Evolutionary conservation across 2,329 filamentous ascomycete genomes (phyloP), one percentile per base, ranked within the genome.

Genomic region (Curvularia sp.): DNA sequence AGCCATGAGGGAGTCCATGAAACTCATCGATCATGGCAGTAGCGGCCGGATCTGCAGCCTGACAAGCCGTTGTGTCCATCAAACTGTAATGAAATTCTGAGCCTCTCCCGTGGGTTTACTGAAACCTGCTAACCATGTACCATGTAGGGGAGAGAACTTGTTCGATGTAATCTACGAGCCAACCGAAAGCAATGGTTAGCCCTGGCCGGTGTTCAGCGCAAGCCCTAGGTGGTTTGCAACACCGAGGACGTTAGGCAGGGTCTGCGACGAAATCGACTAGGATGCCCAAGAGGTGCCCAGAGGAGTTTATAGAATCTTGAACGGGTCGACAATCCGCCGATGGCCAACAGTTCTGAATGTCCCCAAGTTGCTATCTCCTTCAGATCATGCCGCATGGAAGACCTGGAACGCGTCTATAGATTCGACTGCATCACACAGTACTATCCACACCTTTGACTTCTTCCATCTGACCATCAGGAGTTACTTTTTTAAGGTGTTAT

Each of bases 131-230:
- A 41, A 18, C 25, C 12, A 27, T 34, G 36, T 55, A 55, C 42
- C 53, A 50, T 19, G 38, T 55, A 42, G 21, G 38, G 19, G 28
- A 15, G 19, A 55, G n/a, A 15, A 36, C 38, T 21, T 42, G 45
- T 50, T 21, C 34, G 21, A 49, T 50, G 36, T 32, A 30, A 50
- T 41, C 36, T 28, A 13, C 28, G 28, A n/a, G 15, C 45, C 53
- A 42, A 49, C 38, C 25, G 42, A 18, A 36, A 15, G 23, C 25
- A 50, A 19, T 30, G 19, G 21, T 19, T 23, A 42, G 25, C 28
- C 48, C 28, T 23, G 27, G 38, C 21, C 9, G 15, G 32, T 39
- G 10, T 41, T 18, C 42, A 32, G 42, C 12, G 21, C 21, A 27
- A 25, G 28, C 53, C 19, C 12, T 43, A 25, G 45, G 41, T 19